Evolutionary conservation across 805 yeast genomes (phyloP), one percentile per base, ranked within the genome.

Genomic region (Saccharomycopsis capsularis): DNA sequence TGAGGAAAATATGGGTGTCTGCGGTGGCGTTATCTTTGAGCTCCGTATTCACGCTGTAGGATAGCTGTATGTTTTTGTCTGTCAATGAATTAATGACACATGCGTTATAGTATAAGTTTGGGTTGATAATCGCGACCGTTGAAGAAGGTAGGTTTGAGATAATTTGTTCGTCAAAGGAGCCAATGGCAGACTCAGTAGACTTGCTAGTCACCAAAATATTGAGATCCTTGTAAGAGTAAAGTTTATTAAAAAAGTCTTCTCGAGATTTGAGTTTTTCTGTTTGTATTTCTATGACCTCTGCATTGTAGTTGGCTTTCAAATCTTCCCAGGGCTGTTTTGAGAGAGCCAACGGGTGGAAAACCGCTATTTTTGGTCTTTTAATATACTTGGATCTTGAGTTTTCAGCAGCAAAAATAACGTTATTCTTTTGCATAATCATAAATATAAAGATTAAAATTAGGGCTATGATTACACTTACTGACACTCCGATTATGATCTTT

Each of bases 11-110:
- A 27, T 47, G 51, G 15, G 54, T 50, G 25, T 50, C 54, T 4
- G 54, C 54, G 3, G 54, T 50, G 4, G 51, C 35, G 27, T 50
- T 50, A 6, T 50, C 54, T 18, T 39, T 47, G 6, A 50, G 29
- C 27, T 50, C 54, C 22, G 25, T 38, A 21, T 40, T 36, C 7
- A 39, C 15, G 15, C 32, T 27, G 38, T 38, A 38, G 11, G 54
- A 50, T 15, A 50, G 29, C 22, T 50, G 54, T 6, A 50, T 39
- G n/a, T 46, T 36, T 29, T 30, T 47, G 6, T 2, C 2, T 15
- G 48, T 47, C 24, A 50, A 29, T 22, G 25, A 6, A 18, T 47
- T 42, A 15, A 50, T 43, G n/a, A n/a, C n/a, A n/a, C n/a, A n/a
- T n/a, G n/a, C n/a, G n/a, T n/a, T n/a, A n/a, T n/a, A n/a, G n/a